A percentile compares a stretch with the other conserved stretches of the same genome.
Evolutionary conservation across 192 early-diverging fungal species (phyloP).

Genomic region (Backusella liffmaniae): DNA sequence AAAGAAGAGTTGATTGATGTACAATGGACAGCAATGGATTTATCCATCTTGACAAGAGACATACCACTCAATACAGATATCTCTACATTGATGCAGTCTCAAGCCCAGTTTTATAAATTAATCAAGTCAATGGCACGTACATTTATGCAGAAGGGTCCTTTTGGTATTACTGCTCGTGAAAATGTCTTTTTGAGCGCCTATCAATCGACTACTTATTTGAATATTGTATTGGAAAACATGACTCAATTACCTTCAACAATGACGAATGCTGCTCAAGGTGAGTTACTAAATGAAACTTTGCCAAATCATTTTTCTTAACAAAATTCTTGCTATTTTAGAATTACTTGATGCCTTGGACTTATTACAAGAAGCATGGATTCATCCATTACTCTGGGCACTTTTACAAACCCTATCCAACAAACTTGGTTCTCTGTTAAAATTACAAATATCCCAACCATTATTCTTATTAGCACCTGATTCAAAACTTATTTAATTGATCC

Average conservation of each 20-base stretch:
- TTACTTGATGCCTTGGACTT: background rate
- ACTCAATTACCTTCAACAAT: background rate
- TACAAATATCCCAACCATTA: slow-evolving; percentile 8
- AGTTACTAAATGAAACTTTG: background rate
- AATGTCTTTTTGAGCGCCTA: slow-evolving; percentile 16
- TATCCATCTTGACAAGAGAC: background rate
- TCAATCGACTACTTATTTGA: background rate
- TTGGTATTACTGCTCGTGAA: slow-evolving; percentile 21
- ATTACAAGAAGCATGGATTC: slow-evolving; percentile 7
- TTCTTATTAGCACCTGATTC: slow-evolving; percentile 22
- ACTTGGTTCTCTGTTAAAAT: background rate
- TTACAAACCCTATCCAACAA: background rate
- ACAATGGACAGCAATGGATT: slow-evolving; percentile 43
- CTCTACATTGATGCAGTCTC: background rate
- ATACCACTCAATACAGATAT: background rate
- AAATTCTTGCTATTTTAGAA: background rate
- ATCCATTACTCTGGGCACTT: slow-evolving; percentile 18
- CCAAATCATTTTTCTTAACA: background rate
- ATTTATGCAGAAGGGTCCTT: slow-evolving; percentile 21
- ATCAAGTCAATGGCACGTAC: background rate
- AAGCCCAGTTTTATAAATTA: background rate
- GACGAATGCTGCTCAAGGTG: background rate
- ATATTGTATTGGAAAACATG: background rate
- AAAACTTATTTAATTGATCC: background rate
- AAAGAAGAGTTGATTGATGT: slow-evolving; percentile 69